These are phyloP conservation scores for Trichaptum fuscoviolaceum DNA, from an alignment of 768 basidiomycete genomes.

Conservation along the genomic window DNA sequence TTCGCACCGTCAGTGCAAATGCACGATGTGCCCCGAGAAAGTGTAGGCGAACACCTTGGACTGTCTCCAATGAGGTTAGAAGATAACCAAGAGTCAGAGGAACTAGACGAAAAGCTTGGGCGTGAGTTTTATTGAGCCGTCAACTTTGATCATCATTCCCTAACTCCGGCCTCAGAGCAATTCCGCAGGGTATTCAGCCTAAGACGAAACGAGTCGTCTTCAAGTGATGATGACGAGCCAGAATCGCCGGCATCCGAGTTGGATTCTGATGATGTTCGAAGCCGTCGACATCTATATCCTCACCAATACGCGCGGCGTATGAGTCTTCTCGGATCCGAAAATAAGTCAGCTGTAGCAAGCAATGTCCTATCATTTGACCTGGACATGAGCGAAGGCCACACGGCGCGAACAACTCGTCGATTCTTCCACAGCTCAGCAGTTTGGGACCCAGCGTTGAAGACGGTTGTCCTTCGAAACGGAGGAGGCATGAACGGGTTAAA, in stretches of 20 bases:
- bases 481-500: neutral
- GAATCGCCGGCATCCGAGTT: conserved; percentile 22
- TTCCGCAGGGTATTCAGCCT: conserved; percentile 49
- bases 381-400: conserved; percentile 9
- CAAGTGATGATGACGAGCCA: conserved; percentile 12
- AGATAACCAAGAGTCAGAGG: conserved; percentile 41
- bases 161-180: conserved; percentile 42
- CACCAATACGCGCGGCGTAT: conserved; percentile 47
- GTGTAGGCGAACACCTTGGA: conserved; percentile 57
- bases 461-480: conserved; percentile 1
- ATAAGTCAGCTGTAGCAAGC: neutral
- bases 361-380: conserved; percentile 32
- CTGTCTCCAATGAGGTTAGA: conserved; percentile 42
- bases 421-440: conserved; percentile 52
- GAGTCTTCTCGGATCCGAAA: conserved; percentile 55
- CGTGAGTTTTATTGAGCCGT: conserved; percentile 41
- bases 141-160: neutral
- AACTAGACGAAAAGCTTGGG: conserved; percentile 64
- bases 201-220: conserved; percentile 12
- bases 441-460: conserved; percentile 23
- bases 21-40: conserved; percentile 76
- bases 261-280: conserved; percentile 22
- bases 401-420: conserved; percentile 32
- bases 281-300: conserved; percentile 21
- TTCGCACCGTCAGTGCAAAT: conserved; percentile 83